Evolutionary conservation across 2,329 filamentous ascomycete species (phyloP).

Genomic region (Uncinocarpus reesii): DNA sequence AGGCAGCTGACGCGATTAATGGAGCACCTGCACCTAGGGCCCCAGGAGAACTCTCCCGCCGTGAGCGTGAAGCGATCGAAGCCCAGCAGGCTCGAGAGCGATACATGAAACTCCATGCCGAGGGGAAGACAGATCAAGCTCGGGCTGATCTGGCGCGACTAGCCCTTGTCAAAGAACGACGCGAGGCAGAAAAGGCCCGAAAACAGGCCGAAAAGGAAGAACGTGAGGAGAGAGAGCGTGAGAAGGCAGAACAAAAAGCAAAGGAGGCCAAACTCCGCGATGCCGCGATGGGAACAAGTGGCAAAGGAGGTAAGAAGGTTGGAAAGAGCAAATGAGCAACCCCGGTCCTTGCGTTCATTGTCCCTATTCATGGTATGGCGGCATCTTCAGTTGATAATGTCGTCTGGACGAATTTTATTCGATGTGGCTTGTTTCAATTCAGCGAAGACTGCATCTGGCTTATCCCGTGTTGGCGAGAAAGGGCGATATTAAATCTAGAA

Average conservation of each 20-base stretch:
- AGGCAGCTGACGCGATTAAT: constrained; percentile 49
- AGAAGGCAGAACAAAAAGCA: constrained; percentile 28
- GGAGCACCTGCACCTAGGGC: constrained; percentile 35
- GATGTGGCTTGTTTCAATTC: background rate
- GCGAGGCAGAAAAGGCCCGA: constrained; percentile 70
- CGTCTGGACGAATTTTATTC: background rate
- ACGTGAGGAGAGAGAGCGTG: constrained; percentile 32
- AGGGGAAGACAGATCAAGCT: constrained; percentile 94
- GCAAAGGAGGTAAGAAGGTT: constrained; percentile 23
- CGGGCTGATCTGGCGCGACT: constrained; percentile 79
- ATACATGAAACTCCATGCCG: constrained; percentile 83
- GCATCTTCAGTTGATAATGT: background rate
- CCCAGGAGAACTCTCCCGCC: constrained; percentile 51
- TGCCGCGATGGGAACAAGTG: constrained; percentile 29
- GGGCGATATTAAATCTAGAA: constrained; percentile 1
- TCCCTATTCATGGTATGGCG: background rate
- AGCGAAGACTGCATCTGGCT: background rate
- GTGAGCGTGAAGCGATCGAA: constrained; percentile 69
- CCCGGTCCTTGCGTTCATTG: background rate
- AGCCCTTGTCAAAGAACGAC: constrained; percentile 70
- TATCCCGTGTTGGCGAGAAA: background rate
- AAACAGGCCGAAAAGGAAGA: constrained; percentile 64
- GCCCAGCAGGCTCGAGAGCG: constrained; percentile 79
- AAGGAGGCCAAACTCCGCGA: constrained; percentile 34
- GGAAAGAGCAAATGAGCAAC: constrained; percentile 3